phyloP scores from a whole-genome alignment of 768 basidiomycete species.

The Neoboletus magnificus region DNA sequence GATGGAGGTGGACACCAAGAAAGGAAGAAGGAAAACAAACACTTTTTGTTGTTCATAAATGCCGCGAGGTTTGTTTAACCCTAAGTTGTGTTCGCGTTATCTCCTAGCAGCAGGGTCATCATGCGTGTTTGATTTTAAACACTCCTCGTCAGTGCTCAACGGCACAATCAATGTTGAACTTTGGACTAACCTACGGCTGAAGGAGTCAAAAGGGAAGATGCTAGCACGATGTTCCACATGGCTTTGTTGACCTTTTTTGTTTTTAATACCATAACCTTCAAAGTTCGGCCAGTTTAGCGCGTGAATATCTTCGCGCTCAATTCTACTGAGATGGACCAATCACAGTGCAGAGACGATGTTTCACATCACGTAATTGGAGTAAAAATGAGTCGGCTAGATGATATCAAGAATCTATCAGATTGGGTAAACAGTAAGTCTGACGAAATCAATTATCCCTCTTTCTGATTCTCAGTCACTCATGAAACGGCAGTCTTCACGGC shows the following conservation, averaged over 20 bases:
- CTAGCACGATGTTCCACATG: conserved; percentile 2
- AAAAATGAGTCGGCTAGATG: conserved; percentile 30
- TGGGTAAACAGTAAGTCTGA: conserved; percentile 8
- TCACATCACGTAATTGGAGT: conserved; percentile 25
- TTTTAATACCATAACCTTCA: conserved; percentile 4
- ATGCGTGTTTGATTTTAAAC: conserved; percentile 1
- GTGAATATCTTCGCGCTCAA: conserved; percentile 6
- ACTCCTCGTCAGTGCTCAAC: neutral
- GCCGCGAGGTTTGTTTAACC: conserved; percentile 3
- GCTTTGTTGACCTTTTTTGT: conserved; percentile 16
- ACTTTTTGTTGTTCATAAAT: conserved; percentile 14
- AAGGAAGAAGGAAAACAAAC: conserved; percentile 13
- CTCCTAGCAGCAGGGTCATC: conserved; percentile 7
- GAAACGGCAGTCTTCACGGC: conserved; percentile 19
- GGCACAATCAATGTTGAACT: neutral
- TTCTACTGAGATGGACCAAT: conserved; percentile 19
- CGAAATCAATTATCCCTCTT: conserved; percentile 14
- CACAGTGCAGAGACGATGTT: conserved; percentile 7
- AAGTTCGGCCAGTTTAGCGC: conserved; percentile 13
- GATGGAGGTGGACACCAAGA: conserved; percentile 2
- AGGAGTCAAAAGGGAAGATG: neutral
- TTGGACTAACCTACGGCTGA: conserved; percentile 11
- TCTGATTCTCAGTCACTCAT: conserved; percentile 17
- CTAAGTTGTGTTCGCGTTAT: neutral
- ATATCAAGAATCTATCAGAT: conserved; percentile 18